Conservation (phyloP, 495 filamentous ascomycete species). For the Parathielavia appendiculata region DNA sequence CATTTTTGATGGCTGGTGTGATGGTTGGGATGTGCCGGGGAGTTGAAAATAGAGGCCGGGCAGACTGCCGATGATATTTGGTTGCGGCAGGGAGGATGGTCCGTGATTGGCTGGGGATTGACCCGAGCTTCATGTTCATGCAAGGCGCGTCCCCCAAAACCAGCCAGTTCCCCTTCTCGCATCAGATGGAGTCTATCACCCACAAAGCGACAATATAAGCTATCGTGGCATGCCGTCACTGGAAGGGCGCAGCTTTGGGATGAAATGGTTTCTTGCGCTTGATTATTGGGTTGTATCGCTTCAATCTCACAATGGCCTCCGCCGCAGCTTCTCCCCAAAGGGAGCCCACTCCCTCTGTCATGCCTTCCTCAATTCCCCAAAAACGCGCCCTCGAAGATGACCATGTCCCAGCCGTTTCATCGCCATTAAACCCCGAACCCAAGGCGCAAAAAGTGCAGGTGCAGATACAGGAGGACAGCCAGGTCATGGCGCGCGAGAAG, state of each 20-base stretch:
- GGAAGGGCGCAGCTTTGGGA: too few relatives aligned
- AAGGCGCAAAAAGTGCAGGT: conserved; percentile 29
- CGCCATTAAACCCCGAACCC: conserved; percentile 57
- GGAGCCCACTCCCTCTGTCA: conserved; percentile 40
- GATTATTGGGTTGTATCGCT: not conserved
- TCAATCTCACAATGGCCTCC: conserved; percentile 33
- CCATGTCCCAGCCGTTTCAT: conserved; percentile 54
- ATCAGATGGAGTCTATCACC: too few relatives aligned
- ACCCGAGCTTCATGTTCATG: not conserved
- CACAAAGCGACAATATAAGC: not conserved
- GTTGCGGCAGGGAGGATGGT: conserved; percentile 3
- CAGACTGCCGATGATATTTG: not conserved
- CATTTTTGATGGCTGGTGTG: conserved; percentile 50
- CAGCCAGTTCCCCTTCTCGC: too few relatives aligned
- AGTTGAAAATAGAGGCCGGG: conserved; percentile 8
- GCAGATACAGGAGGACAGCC: conserved; percentile 35
- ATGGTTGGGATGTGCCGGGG: not conserved
- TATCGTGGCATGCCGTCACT: not conserved
- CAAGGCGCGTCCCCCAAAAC: conserved; percentile 3
- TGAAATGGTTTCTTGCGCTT: not conserved
- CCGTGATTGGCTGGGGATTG: conserved; percentile 3
- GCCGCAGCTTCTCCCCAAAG: conserved; percentile 35
- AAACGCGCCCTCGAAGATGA: conserved; percentile 53
- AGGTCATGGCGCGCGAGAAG: conserved; percentile 41
- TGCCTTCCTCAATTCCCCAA: conserved; percentile 49